Evolutionary conservation across 1,139 yeast genomes (phyloP).

Genomic region (Kodamaea anthophila): DNA sequence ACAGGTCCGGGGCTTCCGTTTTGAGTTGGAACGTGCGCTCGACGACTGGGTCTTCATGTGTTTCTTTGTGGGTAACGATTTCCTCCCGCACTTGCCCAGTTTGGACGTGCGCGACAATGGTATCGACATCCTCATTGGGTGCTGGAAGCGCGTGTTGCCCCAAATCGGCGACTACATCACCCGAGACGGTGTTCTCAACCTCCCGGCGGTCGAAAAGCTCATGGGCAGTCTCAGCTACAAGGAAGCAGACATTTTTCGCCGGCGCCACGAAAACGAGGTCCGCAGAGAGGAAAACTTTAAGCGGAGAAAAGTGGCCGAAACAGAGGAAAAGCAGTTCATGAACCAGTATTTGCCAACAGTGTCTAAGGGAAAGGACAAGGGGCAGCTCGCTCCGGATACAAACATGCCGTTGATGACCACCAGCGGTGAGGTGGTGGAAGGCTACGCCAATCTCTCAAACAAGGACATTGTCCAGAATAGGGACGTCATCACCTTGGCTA

Average conservation of each 20-base stretch:
- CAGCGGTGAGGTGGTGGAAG: conserved; percentile 61
- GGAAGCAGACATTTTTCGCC: conserved; percentile 76
- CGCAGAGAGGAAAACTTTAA: conserved; percentile 60
- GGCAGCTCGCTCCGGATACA: conserved; percentile 66
- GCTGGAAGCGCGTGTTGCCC: conserved; percentile 78
- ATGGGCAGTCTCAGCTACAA: conserved; percentile 59
- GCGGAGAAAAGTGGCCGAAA: conserved; percentile 46
- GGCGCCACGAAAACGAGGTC: conserved; percentile 60
- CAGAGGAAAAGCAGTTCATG: conserved; percentile 33
- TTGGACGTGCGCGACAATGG: conserved; percentile 93
- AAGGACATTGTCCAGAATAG: conserved; percentile 67
- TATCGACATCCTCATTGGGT: conserved; percentile 68
- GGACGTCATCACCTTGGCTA: conserved; percentile 65
- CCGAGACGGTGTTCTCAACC: conserved; percentile 77
- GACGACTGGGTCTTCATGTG: conserved; percentile 99
- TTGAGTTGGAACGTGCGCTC: conserved; percentile 89
- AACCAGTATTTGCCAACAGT: conserved; percentile 31
- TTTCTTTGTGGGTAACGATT: conserved; percentile 98
- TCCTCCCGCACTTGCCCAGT: conserved; percentile 92
- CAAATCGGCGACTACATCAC: conserved; percentile 72
- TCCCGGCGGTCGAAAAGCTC: conserved; percentile 69
- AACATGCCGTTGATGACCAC: conserved; percentile 74
- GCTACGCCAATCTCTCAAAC: conserved; percentile 57
- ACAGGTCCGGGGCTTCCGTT: conserved; percentile 63
- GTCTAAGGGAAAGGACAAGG: conserved; percentile 67